Conservation (phyloP, 129 eudicot species). For the Saposhnikovia divaricata region DNA sequence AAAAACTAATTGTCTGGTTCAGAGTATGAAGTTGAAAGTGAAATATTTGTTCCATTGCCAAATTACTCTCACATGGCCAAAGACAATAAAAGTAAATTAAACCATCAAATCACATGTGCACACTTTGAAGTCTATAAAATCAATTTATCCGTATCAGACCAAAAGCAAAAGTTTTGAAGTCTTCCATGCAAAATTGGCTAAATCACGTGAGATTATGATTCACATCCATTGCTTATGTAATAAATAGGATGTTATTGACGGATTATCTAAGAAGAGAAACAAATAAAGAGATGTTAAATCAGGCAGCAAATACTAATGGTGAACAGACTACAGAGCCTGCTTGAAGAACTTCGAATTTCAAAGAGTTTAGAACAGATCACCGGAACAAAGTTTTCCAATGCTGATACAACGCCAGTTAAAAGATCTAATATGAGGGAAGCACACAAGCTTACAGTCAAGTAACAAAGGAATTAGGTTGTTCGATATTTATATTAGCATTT, state of each 20-base stretch:
- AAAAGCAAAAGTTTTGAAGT: background rate
- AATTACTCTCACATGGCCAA: too few relatives aligned
- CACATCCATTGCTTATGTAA: background rate
- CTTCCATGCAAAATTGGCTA: background rate
- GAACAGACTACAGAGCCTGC: background rate
- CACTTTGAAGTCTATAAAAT: too few relatives aligned
- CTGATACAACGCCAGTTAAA: background rate
- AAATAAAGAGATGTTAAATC: background rate
- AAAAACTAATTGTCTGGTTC: too few relatives aligned
- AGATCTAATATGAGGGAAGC: background rate
- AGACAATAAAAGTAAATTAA: too few relatives aligned
- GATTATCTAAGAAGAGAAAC: background rate
- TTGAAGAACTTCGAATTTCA: background rate
- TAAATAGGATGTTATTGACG: background rate
- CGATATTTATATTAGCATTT: conserved; percentile 15
- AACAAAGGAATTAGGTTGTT: background rate
- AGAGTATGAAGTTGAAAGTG: too few relatives aligned
- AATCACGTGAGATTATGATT: background rate
- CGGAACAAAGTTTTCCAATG: background rate
- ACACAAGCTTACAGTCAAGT: background rate
- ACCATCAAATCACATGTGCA: too few relatives aligned
- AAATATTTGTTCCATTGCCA: too few relatives aligned
- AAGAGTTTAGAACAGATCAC: background rate
- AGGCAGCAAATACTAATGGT: background rate
- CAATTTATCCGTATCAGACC: background rate